Base-by-base conservation (phyloP, 2,329 filamentous ascomycete genomes). In the Alternaria panax region DNA sequence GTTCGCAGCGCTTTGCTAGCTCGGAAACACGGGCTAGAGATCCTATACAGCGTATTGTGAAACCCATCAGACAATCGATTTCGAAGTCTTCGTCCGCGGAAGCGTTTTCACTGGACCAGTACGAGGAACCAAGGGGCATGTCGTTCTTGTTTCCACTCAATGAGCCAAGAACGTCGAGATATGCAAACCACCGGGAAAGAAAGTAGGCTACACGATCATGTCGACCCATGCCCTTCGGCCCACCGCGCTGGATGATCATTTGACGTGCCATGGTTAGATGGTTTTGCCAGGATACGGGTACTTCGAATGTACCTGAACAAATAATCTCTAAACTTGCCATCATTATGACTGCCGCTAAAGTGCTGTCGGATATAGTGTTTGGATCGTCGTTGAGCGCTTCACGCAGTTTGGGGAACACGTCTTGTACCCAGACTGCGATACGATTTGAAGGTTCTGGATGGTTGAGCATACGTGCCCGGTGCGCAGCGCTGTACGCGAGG, bases 291-390 rank as follows among this genome's bases (percentile, higher is more conserved):
- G 90, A 85, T 53, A 94, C 90, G 1, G 87, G 84, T n/a, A 92
- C 88, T 54, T 90, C 91, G 71, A 95, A 94, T 0, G 90, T 90
- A 57, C 89, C 90, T 0, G 92, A 92, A 0, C 90, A 92, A 50
- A 95, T 89, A 57, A 95, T 94, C 71, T 95, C 91, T 20, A 95
- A 82, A 1, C 91, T 93, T 0, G 91, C 87, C 45, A 96, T 85
- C 90, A 95, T 93, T 63, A 96, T 93, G 7, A 92, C 90, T 0
- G 91, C 92, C 0, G 92, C 91, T 3, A 96, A 82, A 54, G 90
- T 91, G 16, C 87, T 86, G 66, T 92, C 88, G 1, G 90, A 89
- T 11, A 92, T 87, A 40, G 67, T 45, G 20, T 65, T 64, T 5
- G 70, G 63, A 54, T 88, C 84, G 2, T 67, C 54, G 59, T 85